Conservation (phyloP, 1,284 basidiomycete species). For the Psilocybe mexicana region DNA sequence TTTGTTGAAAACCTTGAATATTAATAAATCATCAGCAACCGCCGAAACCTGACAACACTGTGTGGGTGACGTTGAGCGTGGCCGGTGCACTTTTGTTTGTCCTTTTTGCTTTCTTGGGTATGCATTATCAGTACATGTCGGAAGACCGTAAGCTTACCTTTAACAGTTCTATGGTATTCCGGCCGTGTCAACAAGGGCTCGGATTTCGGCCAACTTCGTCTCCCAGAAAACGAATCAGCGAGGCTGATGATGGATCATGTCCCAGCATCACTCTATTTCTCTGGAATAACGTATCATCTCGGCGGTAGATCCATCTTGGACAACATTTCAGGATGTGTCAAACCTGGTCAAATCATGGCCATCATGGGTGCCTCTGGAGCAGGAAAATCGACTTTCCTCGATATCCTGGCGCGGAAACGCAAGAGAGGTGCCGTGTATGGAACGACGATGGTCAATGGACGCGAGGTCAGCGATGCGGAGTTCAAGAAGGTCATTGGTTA, state of each 20-base stretch:
- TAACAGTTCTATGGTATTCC: conserved; percentile 83
- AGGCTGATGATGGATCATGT: conserved; percentile 93
- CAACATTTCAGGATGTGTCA: conserved; percentile 78
- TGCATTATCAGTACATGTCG: not conserved
- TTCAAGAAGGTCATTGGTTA: conserved; percentile 90
- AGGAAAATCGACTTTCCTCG: conserved; percentile 95
- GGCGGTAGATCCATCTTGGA: conserved; percentile 73
- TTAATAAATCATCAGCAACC: conserved; percentile 51
- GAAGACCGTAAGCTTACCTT: not conserved
- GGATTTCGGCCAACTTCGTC: conserved; percentile 76
- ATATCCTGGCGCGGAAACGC: conserved; percentile 88
- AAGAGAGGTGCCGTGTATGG: conserved; percentile 84
- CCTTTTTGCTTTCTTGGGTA: conserved; percentile 56
- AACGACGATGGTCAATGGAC: conserved; percentile 83
- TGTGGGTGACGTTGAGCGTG: conserved; percentile 83
- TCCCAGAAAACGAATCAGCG: conserved; percentile 80
- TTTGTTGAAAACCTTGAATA: not conserved
- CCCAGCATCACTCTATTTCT: conserved; percentile 90
- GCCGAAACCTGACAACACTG: conserved; percentile 76
- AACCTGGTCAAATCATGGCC: conserved; percentile 88
- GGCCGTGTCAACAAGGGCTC: conserved; percentile 70
- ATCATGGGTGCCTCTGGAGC: conserved; percentile 97
- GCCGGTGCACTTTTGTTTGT: conserved; percentile 75
- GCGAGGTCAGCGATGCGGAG: conserved; percentile 70
- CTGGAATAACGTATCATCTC: conserved; percentile 80